phyloP scores from a whole-genome alignment of 345 rosid species.

The Toxicodendron radicans region DNA sequence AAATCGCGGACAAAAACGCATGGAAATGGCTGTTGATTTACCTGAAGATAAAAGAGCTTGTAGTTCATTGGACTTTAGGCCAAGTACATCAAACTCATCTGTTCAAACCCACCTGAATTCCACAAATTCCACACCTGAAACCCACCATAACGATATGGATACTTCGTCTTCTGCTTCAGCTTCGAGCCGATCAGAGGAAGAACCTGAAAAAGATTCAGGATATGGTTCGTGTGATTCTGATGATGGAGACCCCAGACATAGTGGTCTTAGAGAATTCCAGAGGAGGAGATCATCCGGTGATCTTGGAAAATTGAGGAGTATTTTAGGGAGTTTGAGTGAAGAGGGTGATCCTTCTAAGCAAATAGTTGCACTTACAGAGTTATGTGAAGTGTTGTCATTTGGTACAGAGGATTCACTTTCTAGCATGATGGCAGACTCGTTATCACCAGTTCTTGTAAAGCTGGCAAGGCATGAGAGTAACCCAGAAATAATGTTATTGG shows the following conservation, averaged over 20 bases:
- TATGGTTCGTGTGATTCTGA: conserved; percentile 88
- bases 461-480: conserved; percentile 60
- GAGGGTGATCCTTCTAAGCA: conserved; percentile 61
- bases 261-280: conserved; percentile 57
- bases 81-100: conserved; percentile 71
- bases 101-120: conserved; percentile 57
- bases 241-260: conserved; percentile 55
- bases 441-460: conserved; percentile 77
- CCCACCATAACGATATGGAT: conserved; percentile 71
- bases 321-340: conserved; percentile 50
- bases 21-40: conserved; percentile 65
- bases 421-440: conserved; percentile 56
- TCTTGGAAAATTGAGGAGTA: conserved; percentile 62
- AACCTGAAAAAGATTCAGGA: conserved; percentile 67
- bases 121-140: conserved; percentile 42
- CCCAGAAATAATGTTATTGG: conserved; percentile 74
- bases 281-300: conserved; percentile 67
- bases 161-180: conserved; percentile 85
- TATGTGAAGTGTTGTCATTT: conserved; percentile 90
- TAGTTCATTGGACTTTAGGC: conserved; percentile 70
- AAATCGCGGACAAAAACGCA: conserved; percentile 88
- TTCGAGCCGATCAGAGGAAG: conserved; percentile 79
- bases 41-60: conserved; percentile 98
- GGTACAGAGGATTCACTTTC: conserved; percentile 79
- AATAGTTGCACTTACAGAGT: conserved; percentile 67